Conservation (phyloP, 768 basidiomycete species). For the Naganishia onofrii region DNA sequence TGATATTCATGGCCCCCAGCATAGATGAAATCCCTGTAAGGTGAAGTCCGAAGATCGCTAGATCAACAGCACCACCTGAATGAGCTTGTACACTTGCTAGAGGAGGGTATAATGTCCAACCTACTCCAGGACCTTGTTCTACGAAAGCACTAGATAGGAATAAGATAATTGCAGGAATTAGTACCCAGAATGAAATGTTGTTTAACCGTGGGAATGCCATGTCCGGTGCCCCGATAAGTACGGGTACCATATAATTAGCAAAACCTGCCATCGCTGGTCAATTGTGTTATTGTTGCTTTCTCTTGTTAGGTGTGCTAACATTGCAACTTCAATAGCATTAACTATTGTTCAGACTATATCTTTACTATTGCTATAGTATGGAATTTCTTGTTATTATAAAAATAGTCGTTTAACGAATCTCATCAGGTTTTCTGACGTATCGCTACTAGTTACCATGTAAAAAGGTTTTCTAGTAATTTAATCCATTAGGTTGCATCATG, state of each 20-base stretch:
- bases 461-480: constrained; percentile 4
- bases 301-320: neutral
- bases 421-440: neutral
- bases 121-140: constrained; percentile 33
- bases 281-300: constrained; percentile 3
- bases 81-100: constrained; percentile 38
- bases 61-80: constrained; percentile 41
- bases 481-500: constrained; percentile 5
- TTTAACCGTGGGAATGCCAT: constrained; percentile 10
- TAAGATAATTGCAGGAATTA: constrained; percentile 31
- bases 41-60: constrained; percentile 38
- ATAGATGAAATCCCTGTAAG: constrained; percentile 28
- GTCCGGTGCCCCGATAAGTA: constrained; percentile 13
- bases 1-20: constrained; percentile 36
- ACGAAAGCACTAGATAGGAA: constrained; percentile 35
- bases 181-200: constrained; percentile 18
- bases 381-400: neutral
- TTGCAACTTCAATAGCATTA: neutral
- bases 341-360: constrained; percentile 7
- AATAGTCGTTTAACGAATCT: neutral
- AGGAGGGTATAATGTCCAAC: constrained; percentile 34
- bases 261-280: constrained; percentile 14
- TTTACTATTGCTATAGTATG: constrained; percentile 8
- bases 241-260: constrained; percentile 20
- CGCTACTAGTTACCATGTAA: neutral